Conservation (phyloP, 2,329 filamentous ascomycete species). For the Pseudogymnoascus destructans region DNA sequence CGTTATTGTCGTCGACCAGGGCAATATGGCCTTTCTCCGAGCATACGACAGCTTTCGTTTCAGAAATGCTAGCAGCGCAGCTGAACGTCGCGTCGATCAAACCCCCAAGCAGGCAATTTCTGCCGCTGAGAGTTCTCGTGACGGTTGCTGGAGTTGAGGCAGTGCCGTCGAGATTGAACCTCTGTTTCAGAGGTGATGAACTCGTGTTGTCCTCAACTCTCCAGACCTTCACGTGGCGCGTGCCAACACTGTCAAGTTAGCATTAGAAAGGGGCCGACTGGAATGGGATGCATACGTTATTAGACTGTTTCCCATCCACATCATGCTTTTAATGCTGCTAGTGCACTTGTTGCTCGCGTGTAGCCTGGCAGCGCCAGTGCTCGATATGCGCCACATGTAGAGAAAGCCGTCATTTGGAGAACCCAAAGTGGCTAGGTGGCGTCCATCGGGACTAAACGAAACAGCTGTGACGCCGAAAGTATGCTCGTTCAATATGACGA, state of each 20-base stretch:
- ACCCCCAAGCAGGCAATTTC: slow-evolving; percentile 74
- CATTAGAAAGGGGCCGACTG: not conserved
- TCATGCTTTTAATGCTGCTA: slow-evolving; percentile 70
- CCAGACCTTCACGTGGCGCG: slow-evolving; percentile 91
- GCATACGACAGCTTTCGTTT: slow-evolving; percentile 66
- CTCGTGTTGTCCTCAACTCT: slow-evolving; percentile 55
- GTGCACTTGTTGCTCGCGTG: slow-evolving; percentile 89
- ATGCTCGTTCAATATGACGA: slow-evolving; percentile 81
- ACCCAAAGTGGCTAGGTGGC: slow-evolving; percentile 77
- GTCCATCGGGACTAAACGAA: slow-evolving; percentile 78
- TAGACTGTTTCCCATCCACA: slow-evolving; percentile 75
- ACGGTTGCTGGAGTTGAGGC: slow-evolving; percentile 23
- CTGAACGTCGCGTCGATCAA: slow-evolving; percentile 78
- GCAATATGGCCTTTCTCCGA: slow-evolving; percentile 86
- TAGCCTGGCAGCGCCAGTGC: slow-evolving; percentile 64
- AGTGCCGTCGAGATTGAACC: slow-evolving; percentile 35
- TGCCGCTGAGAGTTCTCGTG: slow-evolving; percentile 60
- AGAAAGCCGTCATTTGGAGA: slow-evolving; percentile 86
- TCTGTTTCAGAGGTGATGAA: slow-evolving; percentile 50
- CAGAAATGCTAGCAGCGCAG: slow-evolving; percentile 58
- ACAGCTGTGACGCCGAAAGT: slow-evolving; percentile 78
- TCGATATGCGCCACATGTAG: slow-evolving; percentile 77
- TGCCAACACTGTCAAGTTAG: slow-evolving; percentile 45
- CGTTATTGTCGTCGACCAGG: slow-evolving; percentile 63
- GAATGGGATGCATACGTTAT: slow-evolving; percentile 44